Conservation (phyloP, 352 stramenopile genomes). For the Globisporangium cylindrosporum region DNA sequence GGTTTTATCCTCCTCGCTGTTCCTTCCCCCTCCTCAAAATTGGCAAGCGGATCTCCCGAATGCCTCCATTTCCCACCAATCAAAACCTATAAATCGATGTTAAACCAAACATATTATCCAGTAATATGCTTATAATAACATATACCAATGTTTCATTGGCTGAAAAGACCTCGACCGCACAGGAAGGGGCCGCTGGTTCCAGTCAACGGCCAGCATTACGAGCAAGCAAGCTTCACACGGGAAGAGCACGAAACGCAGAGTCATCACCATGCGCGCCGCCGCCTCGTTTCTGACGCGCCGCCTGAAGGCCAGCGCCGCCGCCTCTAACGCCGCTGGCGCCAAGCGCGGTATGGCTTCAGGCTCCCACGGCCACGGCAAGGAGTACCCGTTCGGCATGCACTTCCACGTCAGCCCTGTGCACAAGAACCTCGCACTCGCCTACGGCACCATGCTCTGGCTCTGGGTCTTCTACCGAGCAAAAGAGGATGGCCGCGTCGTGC, state of each 20-base stretch:
- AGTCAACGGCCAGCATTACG: conserved; percentile 12
- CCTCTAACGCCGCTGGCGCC: conserved; percentile 14
- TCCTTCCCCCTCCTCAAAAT: neutral
- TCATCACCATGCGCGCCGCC: conserved; percentile 33
- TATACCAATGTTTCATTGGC: neutral
- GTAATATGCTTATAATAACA: neutral
- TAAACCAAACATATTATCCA: neutral
- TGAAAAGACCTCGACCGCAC: neutral
- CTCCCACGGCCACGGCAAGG: conserved; percentile 38
- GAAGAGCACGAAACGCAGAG: neutral
- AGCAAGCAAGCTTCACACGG: conserved; percentile 2
- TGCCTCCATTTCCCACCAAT: neutral
- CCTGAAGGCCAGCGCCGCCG: conserved; percentile 26
- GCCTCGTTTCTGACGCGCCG: conserved; percentile 50
- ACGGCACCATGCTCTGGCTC: conserved; percentile 89
- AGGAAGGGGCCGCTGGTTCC: neutral
- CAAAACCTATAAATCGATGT: neutral
- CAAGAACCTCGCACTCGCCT: conserved; percentile 85
- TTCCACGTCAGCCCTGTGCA: conserved; percentile 87
- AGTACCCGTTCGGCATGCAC: conserved; percentile 85
- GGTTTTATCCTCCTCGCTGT: neutral
- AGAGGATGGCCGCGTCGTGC: conserved; percentile 73
- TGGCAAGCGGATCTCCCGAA: neutral
- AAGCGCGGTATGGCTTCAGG: conserved; percentile 60
- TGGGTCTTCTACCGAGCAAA: conserved; percentile 90